Evolutionary conservation across 1,139 yeast species (phyloP).

Genomic region (Starmera stellimalicola): DNA sequence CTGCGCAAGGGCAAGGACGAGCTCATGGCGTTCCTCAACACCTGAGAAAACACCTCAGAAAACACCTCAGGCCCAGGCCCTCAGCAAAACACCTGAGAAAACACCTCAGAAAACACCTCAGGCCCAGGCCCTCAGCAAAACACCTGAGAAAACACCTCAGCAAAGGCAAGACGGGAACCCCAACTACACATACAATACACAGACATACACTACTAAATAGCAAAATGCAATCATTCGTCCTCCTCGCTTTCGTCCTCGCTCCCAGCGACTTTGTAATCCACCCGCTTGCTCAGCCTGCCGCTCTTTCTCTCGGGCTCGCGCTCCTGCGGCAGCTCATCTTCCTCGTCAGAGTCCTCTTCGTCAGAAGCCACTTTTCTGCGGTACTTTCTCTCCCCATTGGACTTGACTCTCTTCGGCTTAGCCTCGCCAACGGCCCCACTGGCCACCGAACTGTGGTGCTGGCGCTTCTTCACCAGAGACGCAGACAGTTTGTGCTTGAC

Average conservation of each 20-base stretch:
- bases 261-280: slow-evolving; percentile 31
- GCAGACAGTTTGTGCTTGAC: slow-evolving; percentile 15
- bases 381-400: slow-evolving; percentile 1
- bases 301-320: slow-evolving; percentile 34
- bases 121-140: too few relatives aligned
- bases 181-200: too few relatives aligned
- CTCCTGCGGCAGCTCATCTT: slow-evolving; percentile 2
- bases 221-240: slow-evolving; percentile 14
- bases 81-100: too few relatives aligned
- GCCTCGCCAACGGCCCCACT: slow-evolving; percentile 12
- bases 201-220: not conserved
- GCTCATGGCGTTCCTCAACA: slow-evolving; percentile 45
- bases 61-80: too few relatives aligned
- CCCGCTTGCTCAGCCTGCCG: slow-evolving; percentile 27
- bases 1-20: slow-evolving; percentile 62
- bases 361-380: slow-evolving; percentile 8
- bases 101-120: too few relatives aligned
- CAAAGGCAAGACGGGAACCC: too few relatives aligned
- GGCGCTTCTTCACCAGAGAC: slow-evolving; percentile 6
- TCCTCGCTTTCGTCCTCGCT: slow-evolving; percentile 23
- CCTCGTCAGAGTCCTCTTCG: slow-evolving; percentile 7
- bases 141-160: too few relatives aligned
- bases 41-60: too few relatives aligned
- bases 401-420: slow-evolving; percentile 10
- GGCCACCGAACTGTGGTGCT: slow-evolving; percentile 8